These are phyloP conservation scores for Schizosaccharomyces pombe DNA, from an alignment of 805 yeast species.

Conservation along the genomic window DNA sequence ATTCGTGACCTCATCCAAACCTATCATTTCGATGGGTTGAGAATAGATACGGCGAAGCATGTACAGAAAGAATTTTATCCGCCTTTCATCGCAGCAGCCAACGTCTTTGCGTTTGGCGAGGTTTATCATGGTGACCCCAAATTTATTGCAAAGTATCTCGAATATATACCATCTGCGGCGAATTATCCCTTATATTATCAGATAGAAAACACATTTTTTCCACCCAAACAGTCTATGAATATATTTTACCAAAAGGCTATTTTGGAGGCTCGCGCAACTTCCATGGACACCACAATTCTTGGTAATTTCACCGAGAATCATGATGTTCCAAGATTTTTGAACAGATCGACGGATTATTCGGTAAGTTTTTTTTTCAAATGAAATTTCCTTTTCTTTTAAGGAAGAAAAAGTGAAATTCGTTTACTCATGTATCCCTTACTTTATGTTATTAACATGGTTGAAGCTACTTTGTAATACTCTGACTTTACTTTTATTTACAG, in stretches of 20 bases:
- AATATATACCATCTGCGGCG: conserved; percentile 3
- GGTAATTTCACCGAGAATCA: conserved; percentile 6
- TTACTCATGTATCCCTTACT: too few species aligned
- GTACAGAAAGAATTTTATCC: conserved; percentile 4
- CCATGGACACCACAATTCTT: background rate
- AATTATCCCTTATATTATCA: conserved; percentile 6
- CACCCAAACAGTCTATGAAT: background rate
- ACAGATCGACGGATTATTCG: background rate
- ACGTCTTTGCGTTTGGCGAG: conserved; percentile 5
- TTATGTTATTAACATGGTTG: background rate
- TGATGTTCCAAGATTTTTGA: conserved; percentile 5
- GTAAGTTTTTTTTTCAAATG: background rate
- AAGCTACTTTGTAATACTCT: background rate
- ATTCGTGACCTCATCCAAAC: conserved; percentile 3
- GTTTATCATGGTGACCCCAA: conserved; percentile 2
- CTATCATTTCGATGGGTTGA: conserved; percentile 6
- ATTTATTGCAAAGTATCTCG: conserved; percentile 4
- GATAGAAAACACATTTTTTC: background rate
- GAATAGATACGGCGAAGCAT: conserved; percentile 5
- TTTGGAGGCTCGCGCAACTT: background rate
- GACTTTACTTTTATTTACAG: background rate
- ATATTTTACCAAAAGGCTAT: background rate
- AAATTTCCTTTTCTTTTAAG: background rate
- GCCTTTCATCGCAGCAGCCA: background rate
- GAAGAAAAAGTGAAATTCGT: too few species aligned